Conservation (phyloP, 2,329 filamentous ascomycete species). For the Clonostachys rhizophaga region DNA sequence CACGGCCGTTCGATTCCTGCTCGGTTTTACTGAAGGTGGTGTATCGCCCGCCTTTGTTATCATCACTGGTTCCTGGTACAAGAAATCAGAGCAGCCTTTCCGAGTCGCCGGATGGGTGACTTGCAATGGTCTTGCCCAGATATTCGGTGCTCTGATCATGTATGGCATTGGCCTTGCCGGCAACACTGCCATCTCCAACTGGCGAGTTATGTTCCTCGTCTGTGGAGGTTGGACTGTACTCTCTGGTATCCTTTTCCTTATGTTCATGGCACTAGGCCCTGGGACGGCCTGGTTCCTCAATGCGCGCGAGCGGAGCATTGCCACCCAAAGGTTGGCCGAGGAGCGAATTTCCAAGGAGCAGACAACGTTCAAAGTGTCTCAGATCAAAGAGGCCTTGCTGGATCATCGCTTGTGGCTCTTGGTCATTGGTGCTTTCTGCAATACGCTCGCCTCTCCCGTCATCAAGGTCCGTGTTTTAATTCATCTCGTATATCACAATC, state of each 20-base stretch:
- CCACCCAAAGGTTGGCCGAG: not conserved
- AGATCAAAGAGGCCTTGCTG: slow-evolving; percentile 35
- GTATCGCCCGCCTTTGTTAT: slow-evolving; percentile 11
- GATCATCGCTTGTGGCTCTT: slow-evolving; percentile 56
- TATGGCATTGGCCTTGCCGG: slow-evolving; percentile 57
- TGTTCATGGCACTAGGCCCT: not conserved
- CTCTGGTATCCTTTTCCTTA: not conserved
- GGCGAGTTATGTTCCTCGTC: not conserved
- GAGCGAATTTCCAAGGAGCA: not conserved
- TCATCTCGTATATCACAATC: no score
- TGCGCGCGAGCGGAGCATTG: not conserved
- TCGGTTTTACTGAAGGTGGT: slow-evolving; percentile 9
- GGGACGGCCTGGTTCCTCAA: not conserved
- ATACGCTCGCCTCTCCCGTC: slow-evolving; percentile 39
- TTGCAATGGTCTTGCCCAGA: slow-evolving; percentile 47
- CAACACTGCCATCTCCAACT: slow-evolving; percentile 11
- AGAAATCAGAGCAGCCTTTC: slow-evolving; percentile 8
- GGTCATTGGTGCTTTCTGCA: slow-evolving; percentile 37
- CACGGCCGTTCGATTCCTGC: slow-evolving; percentile 8
- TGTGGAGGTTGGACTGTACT: not conserved
- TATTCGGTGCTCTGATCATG: slow-evolving; percentile 52
- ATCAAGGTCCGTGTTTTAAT: slow-evolving; percentile 11
- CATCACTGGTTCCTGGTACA: slow-evolving; percentile 9
- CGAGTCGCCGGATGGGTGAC: slow-evolving; percentile 2
- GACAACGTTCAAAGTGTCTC: slow-evolving; percentile 27